Base-by-base conservation (phyloP, 2,329 filamentous ascomycete genomes). In the Aspergillus tamarii region DNA sequence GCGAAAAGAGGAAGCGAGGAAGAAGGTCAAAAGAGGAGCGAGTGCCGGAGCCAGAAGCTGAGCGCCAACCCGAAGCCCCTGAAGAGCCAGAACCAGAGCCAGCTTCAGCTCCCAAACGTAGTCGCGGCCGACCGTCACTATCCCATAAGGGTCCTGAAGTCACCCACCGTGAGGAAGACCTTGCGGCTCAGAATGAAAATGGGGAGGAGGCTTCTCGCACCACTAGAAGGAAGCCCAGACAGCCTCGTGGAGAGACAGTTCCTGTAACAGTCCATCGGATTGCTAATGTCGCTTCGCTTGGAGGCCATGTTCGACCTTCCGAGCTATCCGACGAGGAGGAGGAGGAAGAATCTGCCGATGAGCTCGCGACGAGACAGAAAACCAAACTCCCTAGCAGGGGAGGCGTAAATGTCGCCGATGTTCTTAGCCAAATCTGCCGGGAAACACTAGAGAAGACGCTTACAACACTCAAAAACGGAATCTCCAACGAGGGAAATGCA, bases 341-440 rank as follows among this genome's bases (percentile, higher is more conserved):
- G 14, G 71, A 74, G 14, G 71, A 74, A 34, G 70, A 73, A 26
- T 70, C 71, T 5, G 61, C 73, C 3, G 72, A 77, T n/a, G 73
- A 75, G 71, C 65, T 73, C 59, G 61, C 77, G 60, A 64, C 73
- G 64, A 65, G 69, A 69, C 70, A 77, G 50, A 78, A 68, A 28
- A 67, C 66, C 12, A 75, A 78, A 72, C 75, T 76, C 64, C 81
- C 76, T 69, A 81, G 66, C 50, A 78, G 78, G 7, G 70, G 74
- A n/a, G 79, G 74, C 23, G 80, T 85, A 61, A 86, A 84, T 60
- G 78, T 80, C 1, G 83, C 83, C 45, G 84, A 86, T 61, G 84
- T 85, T 2, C 78, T 85, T 26, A 71, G 80, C 66, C 78, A 85
- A 74, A 74, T 83, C 59, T 82, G 84, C 60, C 80, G 81, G 62